These are phyloP conservation scores for Brachypodium distachyon DNA, from an alignment of 202 grass and related monocot genomes.

Conservation along the genomic window DNA sequence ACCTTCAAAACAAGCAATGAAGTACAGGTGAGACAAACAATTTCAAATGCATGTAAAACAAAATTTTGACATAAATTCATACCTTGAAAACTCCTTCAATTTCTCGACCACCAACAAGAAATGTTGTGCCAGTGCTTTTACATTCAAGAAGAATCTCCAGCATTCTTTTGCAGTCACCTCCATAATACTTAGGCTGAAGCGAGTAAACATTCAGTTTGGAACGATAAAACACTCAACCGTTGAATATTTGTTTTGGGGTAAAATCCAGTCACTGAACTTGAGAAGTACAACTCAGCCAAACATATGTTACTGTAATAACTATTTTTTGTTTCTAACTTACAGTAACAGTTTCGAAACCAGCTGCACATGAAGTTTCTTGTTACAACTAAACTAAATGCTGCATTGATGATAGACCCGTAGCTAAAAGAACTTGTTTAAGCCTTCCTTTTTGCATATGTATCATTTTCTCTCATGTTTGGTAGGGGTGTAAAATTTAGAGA, in stretches of 20 bases:
- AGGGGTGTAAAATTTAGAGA: neutral
- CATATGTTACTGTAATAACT: neutral
- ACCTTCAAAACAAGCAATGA: slow-evolving; percentile 31
- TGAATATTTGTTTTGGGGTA: neutral
- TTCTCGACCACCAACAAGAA: slow-evolving; percentile 78
- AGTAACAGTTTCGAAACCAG: neutral
- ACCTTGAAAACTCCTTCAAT: slow-evolving; percentile 97
- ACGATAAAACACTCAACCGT: neutral
- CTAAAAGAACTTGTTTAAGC: neutral
- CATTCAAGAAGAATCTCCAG: slow-evolving; percentile 76
- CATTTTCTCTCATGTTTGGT: neutral
- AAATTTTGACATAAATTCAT: neutral
- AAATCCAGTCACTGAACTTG: neutral
- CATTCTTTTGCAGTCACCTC: slow-evolving; percentile 73
- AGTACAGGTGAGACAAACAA: neutral
- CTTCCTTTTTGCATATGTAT: neutral
- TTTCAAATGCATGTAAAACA: slow-evolving; percentile 3
- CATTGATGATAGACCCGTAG: neutral
- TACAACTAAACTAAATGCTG: neutral
- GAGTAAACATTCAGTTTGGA: slow-evolving; percentile 12
- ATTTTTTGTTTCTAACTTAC: neutral
- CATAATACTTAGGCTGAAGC: slow-evolving; percentile 85
- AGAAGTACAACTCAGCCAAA: slow-evolving; percentile 3
- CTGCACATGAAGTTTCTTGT: neutral
- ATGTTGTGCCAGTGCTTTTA: slow-evolving; percentile 74